These are phyloP conservation scores for Flaveria sonorensis DNA, from an alignment of 129 eudicot species.

Conservation along the genomic window DNA sequence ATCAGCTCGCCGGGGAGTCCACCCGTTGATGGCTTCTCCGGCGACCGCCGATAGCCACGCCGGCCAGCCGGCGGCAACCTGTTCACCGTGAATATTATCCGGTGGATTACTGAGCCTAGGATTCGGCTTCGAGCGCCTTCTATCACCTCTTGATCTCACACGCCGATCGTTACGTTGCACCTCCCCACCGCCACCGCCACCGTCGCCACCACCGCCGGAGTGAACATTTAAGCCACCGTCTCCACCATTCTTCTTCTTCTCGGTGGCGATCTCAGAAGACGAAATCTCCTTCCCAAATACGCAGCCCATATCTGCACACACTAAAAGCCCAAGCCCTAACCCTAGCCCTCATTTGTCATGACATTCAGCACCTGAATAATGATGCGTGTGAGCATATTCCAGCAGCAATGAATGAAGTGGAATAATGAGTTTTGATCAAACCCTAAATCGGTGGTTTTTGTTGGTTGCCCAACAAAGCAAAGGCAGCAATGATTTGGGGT, in stretches of 20 bases:
- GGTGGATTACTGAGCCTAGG: conserved; percentile 72
- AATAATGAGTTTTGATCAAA: conserved; percentile 34
- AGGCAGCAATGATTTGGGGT: conserved; percentile 60
- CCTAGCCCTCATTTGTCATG: conserved; percentile 62
- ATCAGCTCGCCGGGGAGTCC: conserved; percentile 88
- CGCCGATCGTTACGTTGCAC: conserved; percentile 46
- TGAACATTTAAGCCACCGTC: too few species aligned
- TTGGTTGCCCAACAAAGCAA: conserved; percentile 51
- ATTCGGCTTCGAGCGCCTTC: conserved; percentile 63
- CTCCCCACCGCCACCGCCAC: conserved; percentile 30
- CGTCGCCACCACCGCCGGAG: conserved; percentile 15
- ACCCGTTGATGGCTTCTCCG: conserved; percentile 84
- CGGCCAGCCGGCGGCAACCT: conserved; percentile 96
- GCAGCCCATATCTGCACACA: conserved; percentile 69
- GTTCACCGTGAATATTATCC: conserved; percentile 75
- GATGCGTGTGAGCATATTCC: conserved; percentile 19
- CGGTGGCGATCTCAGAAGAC: conserved; percentile 50
- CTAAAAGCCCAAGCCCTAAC: conserved; percentile 42
- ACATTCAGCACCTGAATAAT: conserved; percentile 37
- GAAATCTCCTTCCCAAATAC: conserved; percentile 77
- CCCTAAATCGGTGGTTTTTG: conserved; percentile 35
- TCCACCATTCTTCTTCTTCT: conserved; percentile 28
- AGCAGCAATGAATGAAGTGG: conserved; percentile 40
- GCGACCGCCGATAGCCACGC: conserved; percentile 84
- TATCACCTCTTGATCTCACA: conserved; percentile 43